A percentile compares a stretch with the other conserved stretches of the same genome.
Evolutionary conservation across 441 rosid species (phyloP).

Genomic region (Corymbia citriodora): DNA sequence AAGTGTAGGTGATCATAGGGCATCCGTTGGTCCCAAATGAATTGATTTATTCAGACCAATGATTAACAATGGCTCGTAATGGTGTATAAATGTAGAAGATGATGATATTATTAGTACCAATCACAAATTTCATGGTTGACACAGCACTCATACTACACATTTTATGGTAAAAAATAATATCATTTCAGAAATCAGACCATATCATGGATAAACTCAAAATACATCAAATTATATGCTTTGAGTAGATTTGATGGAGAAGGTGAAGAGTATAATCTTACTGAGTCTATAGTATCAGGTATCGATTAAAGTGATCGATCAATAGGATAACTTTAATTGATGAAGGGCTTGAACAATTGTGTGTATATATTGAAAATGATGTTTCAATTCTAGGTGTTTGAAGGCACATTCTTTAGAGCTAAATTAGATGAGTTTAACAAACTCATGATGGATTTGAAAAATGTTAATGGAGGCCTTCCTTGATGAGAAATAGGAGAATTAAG

Average conservation of each 20-base stretch:
- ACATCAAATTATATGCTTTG: background rate
- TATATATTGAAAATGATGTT: too few species aligned
- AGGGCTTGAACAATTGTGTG: background rate
- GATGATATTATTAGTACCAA: background rate
- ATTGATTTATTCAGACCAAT: background rate
- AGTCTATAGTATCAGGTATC: background rate
- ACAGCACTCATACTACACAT: background rate
- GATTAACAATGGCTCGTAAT: background rate
- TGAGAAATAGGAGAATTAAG: too few species aligned
- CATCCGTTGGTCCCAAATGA: background rate
- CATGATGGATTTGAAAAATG: too few species aligned
- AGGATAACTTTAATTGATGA: background rate
- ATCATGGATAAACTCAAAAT: background rate
- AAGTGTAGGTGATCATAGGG: background rate
- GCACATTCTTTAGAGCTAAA: too few species aligned
- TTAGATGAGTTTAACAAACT: too few species aligned
- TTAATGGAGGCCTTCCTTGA: too few species aligned
- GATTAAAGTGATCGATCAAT: background rate
- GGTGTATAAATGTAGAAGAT: background rate
- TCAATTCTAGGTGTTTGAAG: too few species aligned
- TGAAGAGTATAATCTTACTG: too few species aligned
- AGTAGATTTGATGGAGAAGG: background rate
- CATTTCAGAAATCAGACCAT: background rate
- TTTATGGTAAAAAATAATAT: too few species aligned
- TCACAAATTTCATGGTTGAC: background rate